These are phyloP conservation scores for Isoetes taiwanensis DNA, from an alignment of 75 land plant species.

Conservation along the genomic window DNA sequence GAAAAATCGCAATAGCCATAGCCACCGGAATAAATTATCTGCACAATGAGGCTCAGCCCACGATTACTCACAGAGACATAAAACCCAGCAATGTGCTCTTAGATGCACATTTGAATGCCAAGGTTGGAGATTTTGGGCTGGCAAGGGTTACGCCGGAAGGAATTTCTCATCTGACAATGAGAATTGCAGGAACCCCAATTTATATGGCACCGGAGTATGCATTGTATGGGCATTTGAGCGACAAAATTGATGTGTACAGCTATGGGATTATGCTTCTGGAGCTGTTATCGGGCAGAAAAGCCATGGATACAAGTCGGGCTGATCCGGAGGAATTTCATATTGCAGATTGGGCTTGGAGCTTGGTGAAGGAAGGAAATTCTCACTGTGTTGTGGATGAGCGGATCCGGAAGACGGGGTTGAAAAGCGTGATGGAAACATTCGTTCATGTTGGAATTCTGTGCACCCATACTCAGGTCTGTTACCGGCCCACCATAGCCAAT, in stretches of 20 bases:
- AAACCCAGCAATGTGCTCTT: slow-evolving; percentile 1
- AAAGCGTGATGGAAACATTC: too few relatives aligned
- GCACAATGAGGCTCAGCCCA: not conserved
- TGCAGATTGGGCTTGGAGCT: too few relatives aligned
- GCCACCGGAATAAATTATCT: slow-evolving; percentile 6
- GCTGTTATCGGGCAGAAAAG: not conserved
- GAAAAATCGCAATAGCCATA: not conserved
- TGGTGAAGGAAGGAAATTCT: too few relatives aligned
- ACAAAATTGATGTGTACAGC: slow-evolving; percentile 7
- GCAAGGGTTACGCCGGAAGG: not conserved
- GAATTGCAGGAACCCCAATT: not conserved
- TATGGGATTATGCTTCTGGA: not conserved
- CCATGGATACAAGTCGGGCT: too few relatives aligned
- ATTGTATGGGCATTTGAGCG: not conserved
- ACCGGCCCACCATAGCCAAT: too few relatives aligned
- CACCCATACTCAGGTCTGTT: too few relatives aligned
- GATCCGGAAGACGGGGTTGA: too few relatives aligned
- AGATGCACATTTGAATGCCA: not conserved
- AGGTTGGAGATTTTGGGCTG: slow-evolving; percentile 4
- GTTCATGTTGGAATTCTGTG: too few relatives aligned
- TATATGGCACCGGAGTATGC: slow-evolving; percentile 2
- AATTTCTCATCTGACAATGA: not conserved
- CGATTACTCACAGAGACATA: slow-evolving; percentile 4
- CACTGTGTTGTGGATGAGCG: too few relatives aligned
- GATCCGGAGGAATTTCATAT: too few relatives aligned